Evolutionary conservation across 2,329 filamentous ascomycete genomes (phyloP), one percentile per base, ranked within the genome.

Genomic region (Zalaria sp.): DNA sequence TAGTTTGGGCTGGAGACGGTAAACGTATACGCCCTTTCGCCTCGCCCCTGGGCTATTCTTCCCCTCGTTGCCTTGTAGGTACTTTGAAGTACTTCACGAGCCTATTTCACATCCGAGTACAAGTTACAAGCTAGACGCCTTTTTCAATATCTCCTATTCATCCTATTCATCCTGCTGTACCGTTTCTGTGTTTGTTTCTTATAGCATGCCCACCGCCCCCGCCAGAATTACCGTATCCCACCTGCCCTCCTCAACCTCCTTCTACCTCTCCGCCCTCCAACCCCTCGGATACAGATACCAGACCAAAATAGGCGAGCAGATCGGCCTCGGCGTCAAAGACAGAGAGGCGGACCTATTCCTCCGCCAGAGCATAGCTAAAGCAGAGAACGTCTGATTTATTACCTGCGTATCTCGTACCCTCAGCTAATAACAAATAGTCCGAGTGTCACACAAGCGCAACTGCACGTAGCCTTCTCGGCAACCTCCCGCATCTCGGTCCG

Each of bases 261-360:
- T 93, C 67, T 93, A 86, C 62, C 75, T 87, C 25, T 75, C 82
- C 47, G 72, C 86, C 49, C 71, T 85, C 5, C 83, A 89, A 51
- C 81, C 84, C 3, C 71, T 93, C 25, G 83, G 83, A 32, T 78
- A 93, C 47, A 73, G 73, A 46, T 93, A 79, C 57, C 71, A 85
- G 47, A 75, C 73, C 43, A 66, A 73, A 44, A 68, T 72, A 56
- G 73, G 74, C 40, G 68, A 74, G 47, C 74, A 75, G 41, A 72
- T 79, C 48, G 76, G 73, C 4, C 72, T 79, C 49, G 76, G 76
- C 25, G 68, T 75, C 43, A 62, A 69, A 43, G 67, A 72, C 40
- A 18, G 18, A 2, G 18, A 18, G 2, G 71, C 75, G 18, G 76
- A 79, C 54, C 78, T 80, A 58, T 80, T 77, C 63, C 66, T 80